Conservation (phyloP, 2,329 filamentous ascomycete genomes). For the Colletotrichum cordylinicola region DNA sequence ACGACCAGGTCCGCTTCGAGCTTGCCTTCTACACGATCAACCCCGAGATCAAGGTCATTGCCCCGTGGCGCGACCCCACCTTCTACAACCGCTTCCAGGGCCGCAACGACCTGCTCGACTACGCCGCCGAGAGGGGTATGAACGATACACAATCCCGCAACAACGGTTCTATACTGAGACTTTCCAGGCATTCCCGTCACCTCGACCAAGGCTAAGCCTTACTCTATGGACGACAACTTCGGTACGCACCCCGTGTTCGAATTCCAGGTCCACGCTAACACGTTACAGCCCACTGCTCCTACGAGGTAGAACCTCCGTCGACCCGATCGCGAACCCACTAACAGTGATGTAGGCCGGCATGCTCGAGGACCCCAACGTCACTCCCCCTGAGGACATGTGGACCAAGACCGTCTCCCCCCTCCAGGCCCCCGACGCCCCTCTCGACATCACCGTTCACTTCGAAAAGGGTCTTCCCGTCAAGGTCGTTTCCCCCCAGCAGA, state of each 20-base stretch:
- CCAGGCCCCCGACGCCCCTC: constrained; percentile 67
- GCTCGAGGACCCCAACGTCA: constrained; percentile 63
- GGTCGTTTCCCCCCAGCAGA: constrained; percentile 61
- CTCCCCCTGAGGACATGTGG: constrained; percentile 75
- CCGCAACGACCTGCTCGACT: constrained; percentile 75
- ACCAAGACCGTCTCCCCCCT: constrained; percentile 63
- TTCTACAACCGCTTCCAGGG: constrained; percentile 76
- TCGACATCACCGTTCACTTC: constrained; percentile 70
- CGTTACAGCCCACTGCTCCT: constrained; percentile 72
- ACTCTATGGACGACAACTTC: constrained; percentile 48
- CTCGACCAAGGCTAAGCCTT: constrained; percentile 69
- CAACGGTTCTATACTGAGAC: background rate
- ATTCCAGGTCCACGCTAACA: constrained; percentile 45
- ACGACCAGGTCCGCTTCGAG: constrained; percentile 43
- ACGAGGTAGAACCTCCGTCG: constrained; percentile 71
- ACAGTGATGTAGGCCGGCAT: constrained; percentile 48
- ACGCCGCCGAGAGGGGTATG: constrained; percentile 61
- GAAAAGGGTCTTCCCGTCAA: constrained; percentile 72
- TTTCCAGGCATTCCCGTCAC: constrained; percentile 67
- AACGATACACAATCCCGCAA: no score
- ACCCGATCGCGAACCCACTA: constrained; percentile 44
- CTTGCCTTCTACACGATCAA: constrained; percentile 41
- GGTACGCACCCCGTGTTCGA: background rate
- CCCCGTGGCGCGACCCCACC: constrained; percentile 74
- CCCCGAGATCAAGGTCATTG: constrained; percentile 66